These are phyloP conservation scores for Pyronema domesticum DNA, from an alignment of 495 filamentous ascomycete genomes.

Conservation along the genomic window DNA sequence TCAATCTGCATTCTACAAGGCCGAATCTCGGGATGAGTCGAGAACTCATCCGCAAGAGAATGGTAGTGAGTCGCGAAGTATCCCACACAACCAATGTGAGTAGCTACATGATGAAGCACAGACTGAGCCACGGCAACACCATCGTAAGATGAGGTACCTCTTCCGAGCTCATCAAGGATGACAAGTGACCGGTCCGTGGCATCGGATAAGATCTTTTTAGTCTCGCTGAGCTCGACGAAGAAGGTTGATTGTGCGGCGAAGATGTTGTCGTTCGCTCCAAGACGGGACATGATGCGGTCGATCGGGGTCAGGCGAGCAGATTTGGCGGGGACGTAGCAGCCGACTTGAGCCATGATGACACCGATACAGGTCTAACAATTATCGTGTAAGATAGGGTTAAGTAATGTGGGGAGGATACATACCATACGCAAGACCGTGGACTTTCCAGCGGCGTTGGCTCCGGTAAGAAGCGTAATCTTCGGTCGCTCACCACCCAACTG, in stretches of 20 bases:
- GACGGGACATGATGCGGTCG: slow-evolving; percentile 96
- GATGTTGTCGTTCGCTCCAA: slow-evolving; percentile 97
- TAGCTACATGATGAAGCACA: slow-evolving; percentile 85
- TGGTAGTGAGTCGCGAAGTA: slow-evolving; percentile 99
- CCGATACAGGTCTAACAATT: slow-evolving; percentile 60
- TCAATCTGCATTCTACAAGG: slow-evolving; percentile 82
- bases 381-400: slow-evolving; percentile 6
- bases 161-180: slow-evolving; percentile 92
- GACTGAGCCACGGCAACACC: slow-evolving; percentile 93
- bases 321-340: slow-evolving; percentile 73
- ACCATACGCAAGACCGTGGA: slow-evolving; percentile 97
- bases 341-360: slow-evolving; percentile 97
- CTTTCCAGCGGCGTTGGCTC: slow-evolving; percentile 95
- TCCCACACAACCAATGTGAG: slow-evolving; percentile 78
- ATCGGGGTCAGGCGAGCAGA: slow-evolving; percentile 78
- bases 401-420: slow-evolving; percentile 20
- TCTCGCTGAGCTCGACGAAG: slow-evolving; percentile 94
- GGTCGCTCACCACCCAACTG: slow-evolving; percentile 60
- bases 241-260: slow-evolving; percentile 96
- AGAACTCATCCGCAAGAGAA: slow-evolving; percentile 77
- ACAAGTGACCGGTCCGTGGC: slow-evolving; percentile 88
- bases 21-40: slow-evolving; percentile 66
- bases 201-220: slow-evolving; percentile 93
- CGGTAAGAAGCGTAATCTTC: slow-evolving; percentile 84
- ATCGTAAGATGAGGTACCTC: slow-evolving; percentile 86